These are phyloP conservation scores for Backusella morwellensis DNA, from an alignment of 192 early-diverging fungal genomes.

Conservation along the genomic window DNA sequence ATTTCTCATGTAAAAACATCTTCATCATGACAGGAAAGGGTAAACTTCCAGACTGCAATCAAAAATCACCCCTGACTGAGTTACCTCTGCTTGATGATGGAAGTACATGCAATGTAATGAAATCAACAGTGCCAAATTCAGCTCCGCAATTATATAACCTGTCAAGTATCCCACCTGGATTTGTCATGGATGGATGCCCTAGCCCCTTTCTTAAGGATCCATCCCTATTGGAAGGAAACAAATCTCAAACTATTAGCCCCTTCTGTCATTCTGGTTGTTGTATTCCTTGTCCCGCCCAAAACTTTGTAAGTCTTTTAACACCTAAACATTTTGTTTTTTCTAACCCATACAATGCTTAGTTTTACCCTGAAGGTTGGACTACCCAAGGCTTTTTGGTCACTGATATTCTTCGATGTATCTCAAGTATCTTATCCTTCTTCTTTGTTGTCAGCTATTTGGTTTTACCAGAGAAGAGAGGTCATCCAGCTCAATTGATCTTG, in stretches of 20 bases:
- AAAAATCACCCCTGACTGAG: neutral
- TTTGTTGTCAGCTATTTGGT: slow-evolving; percentile 45
- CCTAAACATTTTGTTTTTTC: no score
- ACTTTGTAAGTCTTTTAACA: slow-evolving; percentile 13
- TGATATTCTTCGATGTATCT: slow-evolving; percentile 40
- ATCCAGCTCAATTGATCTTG: slow-evolving; percentile 50
- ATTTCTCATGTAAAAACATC: neutral
- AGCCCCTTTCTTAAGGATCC: slow-evolving; percentile 43
- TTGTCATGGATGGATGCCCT: slow-evolving; percentile 30
- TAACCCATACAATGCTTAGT: neutral
- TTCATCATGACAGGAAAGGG: slow-evolving; percentile 5
- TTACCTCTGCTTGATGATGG: neutral
- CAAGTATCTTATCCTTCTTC: slow-evolving; percentile 35
- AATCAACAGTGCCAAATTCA: neutral
- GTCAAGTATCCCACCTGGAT: slow-evolving; percentile 6
- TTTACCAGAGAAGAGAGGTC: slow-evolving; percentile 44
- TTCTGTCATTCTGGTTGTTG: slow-evolving; percentile 48
- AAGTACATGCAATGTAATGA: slow-evolving; percentile 1
- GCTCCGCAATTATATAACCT: slow-evolving; percentile 22
- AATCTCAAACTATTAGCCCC: slow-evolving; percentile 7
- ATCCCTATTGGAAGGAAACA: slow-evolving; percentile 2
- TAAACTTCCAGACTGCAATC: neutral
- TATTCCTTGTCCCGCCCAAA: slow-evolving; percentile 50
- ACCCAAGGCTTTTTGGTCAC: slow-evolving; percentile 42
- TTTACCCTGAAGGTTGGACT: slow-evolving; percentile 40